Percentiles rank a stretch among this genome's conserved stretches.
phyloP scores from a whole-genome alignment of 1,284 basidiomycete genomes.

The Cryptococcus jaspeensis region DNA sequence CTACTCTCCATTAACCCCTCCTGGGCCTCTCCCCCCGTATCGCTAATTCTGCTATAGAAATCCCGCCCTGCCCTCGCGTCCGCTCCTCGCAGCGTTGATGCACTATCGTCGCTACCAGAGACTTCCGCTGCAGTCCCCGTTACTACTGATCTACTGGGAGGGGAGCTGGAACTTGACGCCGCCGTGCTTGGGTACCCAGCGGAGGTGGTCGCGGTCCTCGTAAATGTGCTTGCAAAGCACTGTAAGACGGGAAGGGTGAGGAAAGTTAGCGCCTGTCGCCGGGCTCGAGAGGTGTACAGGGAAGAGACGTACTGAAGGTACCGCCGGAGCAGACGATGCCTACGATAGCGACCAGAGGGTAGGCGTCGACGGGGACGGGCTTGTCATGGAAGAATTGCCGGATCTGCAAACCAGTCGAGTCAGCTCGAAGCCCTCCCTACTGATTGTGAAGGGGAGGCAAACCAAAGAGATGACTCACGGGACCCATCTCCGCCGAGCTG shows the following conservation, averaged over 20 bases:
- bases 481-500: conserved; percentile 6
- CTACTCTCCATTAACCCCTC: not conserved
- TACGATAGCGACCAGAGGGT: conserved; percentile 26
- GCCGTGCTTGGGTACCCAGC: conserved; percentile 13
- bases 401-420: conserved; percentile 1
- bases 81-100: not conserved
- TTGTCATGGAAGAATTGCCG: conserved; percentile 18
- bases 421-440: not conserved
- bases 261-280: not conserved
- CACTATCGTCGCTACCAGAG: not conserved
- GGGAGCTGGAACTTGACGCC: conserved; percentile 18
- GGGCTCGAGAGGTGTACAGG: not conserved
- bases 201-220: conserved; percentile 22
- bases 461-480: not conserved
- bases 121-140: too few species aligned
- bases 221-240: conserved; percentile 16
- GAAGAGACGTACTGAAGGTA: conserved; percentile 12
- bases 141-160: conserved; percentile 5
- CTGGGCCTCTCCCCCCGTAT: not conserved
- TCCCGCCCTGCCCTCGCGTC: not conserved
- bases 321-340: conserved; percentile 20
- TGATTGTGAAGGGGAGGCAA: not conserved
- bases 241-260: not conserved
- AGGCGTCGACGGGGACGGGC: conserved; percentile 24
- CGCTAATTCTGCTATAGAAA: not conserved